These are phyloP conservation scores for Boletellus ananas DNA, from an alignment of 768 basidiomycete genomes.

Conservation along the genomic window DNA sequence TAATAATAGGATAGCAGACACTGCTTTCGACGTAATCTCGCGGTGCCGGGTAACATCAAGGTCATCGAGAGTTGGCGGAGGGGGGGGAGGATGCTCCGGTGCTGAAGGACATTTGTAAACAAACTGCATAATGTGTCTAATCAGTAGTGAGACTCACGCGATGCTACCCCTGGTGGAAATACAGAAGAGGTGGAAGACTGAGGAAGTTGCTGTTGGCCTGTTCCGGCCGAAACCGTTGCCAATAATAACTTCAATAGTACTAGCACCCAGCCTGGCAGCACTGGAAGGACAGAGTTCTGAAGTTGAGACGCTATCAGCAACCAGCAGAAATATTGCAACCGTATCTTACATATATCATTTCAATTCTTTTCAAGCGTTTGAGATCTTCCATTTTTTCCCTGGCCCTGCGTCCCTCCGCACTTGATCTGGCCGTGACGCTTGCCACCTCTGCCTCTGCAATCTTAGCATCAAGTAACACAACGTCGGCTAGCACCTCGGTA, in stretches of 20 bases:
- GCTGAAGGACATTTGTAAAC: conserved; percentile 33
- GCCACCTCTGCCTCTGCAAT: conserved; percentile 61
- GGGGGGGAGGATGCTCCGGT: conserved; percentile 57
- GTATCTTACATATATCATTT: conserved; percentile 84
- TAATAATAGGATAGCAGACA: conserved; percentile 88
- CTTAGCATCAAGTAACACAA: conserved; percentile 67
- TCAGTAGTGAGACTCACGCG: conserved; percentile 43
- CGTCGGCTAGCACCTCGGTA: conserved; percentile 65
- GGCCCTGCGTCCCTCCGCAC: conserved; percentile 54
- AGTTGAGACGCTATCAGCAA: conserved; percentile 3
- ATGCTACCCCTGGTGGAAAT: conserved; percentile 68
- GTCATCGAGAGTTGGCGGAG: conserved; percentile 82
- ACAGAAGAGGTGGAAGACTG: conserved; percentile 65
- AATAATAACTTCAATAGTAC: conserved; percentile 89
- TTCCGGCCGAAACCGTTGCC: conserved; percentile 86
- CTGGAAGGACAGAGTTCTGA: conserved; percentile 80
- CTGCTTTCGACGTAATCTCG: conserved; percentile 96
- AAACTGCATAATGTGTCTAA: background rate
- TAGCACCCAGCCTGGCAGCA: conserved; percentile 85
- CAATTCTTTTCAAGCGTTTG: conserved; percentile 83
- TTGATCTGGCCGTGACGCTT: conserved; percentile 47
- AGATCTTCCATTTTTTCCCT: conserved; percentile 75
- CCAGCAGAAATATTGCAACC: background rate
- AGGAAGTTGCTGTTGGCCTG: conserved; percentile 49
- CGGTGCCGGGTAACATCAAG: conserved; percentile 92